Percentiles rank a stretch among this genome's conserved stretches.
Conservation (phyloP, 2,329 filamentous ascomycete genomes). For the Ceratocystis cacaofunesta region DNA sequence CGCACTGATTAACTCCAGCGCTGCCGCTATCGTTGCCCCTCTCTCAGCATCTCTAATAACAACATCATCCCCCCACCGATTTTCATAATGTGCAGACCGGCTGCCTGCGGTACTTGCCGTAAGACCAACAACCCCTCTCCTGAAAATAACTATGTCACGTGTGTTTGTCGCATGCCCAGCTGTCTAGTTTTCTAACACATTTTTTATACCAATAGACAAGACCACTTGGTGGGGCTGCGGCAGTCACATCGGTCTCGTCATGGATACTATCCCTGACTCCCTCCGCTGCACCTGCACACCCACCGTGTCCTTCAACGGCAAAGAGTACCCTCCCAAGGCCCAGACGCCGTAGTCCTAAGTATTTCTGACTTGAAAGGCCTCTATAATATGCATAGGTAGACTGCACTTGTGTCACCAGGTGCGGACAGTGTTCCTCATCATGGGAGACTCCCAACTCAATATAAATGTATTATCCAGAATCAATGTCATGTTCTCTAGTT, state of each 20-base stretch:
- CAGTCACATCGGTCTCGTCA: conserved; percentile 43
- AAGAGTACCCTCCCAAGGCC: conserved; percentile 50
- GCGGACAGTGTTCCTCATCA: not conserved
- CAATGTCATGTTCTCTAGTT: not conserved
- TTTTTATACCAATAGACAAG: conserved; percentile 32
- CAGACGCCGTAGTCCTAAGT: conserved; percentile 20
- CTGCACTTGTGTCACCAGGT: no score
- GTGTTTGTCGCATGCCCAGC: not conserved
- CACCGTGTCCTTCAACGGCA: conserved; percentile 44
- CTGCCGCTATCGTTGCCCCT: not conserved
- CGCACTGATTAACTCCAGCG: not conserved
- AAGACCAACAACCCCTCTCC: conserved; percentile 22
- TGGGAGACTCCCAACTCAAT: not conserved
- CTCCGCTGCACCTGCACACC: conserved; percentile 54
- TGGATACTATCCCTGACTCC: conserved; percentile 41
- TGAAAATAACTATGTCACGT: no score
- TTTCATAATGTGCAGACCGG: conserved; percentile 47
- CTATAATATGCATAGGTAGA: no score
- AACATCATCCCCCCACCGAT: not conserved
- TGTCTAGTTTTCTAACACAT: not conserved
- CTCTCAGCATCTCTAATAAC: not conserved
- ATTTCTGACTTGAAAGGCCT: not conserved
- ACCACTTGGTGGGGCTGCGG: conserved; percentile 53
- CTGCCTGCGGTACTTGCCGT: conserved; percentile 49
- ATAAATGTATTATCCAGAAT: not conserved